Evolutionary conservation across 2,329 filamentous ascomycete genomes (phyloP).

Genomic region (Clarireedia homoeocarpa): DNA sequence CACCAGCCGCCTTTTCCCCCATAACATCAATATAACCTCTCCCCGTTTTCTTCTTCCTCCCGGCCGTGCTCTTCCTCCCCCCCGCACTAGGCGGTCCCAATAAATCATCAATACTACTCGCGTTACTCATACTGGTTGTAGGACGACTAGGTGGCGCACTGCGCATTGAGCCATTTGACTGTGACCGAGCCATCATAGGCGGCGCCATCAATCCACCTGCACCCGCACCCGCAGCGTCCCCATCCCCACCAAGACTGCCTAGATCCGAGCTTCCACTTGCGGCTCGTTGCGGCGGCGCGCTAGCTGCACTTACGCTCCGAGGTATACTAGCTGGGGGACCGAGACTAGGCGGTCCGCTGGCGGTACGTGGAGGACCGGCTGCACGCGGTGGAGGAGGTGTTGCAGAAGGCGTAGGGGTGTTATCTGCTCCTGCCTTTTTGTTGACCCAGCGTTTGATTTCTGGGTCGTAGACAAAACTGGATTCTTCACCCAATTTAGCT

Average conservation of each 20-base stretch:
- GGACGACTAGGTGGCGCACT: conserved; percentile 57
- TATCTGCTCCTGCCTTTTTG: conserved; percentile 70
- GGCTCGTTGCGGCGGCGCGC: neutral
- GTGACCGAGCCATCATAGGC: no score
- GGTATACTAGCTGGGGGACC: neutral
- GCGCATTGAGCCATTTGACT: neutral
- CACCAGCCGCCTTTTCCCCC: conserved; percentile 35
- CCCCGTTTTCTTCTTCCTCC: conserved; percentile 74
- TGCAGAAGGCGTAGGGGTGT: conserved; percentile 48
- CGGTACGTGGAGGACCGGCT: conserved; percentile 34
- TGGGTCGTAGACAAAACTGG: conserved; percentile 86
- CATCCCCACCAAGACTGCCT: conserved; percentile 12
- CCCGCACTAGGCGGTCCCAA: conserved; percentile 66
- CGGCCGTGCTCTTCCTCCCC: conserved; percentile 50
- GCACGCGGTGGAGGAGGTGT: conserved; percentile 71
- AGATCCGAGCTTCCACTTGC: neutral
- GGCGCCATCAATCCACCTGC: neutral
- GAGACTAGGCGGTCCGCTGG: neutral
- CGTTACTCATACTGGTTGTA: conserved; percentile 76
- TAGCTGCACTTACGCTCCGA: neutral
- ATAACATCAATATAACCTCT: conserved; percentile 95
- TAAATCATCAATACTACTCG: conserved; percentile 92
- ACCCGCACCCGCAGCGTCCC: conserved; percentile 4
- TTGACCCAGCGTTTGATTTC: conserved; percentile 98
- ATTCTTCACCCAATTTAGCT: conserved; percentile 91